phyloP scores from a whole-genome alignment of 805 yeast genomes.

The Yamadazyma kitorensis region DNA sequence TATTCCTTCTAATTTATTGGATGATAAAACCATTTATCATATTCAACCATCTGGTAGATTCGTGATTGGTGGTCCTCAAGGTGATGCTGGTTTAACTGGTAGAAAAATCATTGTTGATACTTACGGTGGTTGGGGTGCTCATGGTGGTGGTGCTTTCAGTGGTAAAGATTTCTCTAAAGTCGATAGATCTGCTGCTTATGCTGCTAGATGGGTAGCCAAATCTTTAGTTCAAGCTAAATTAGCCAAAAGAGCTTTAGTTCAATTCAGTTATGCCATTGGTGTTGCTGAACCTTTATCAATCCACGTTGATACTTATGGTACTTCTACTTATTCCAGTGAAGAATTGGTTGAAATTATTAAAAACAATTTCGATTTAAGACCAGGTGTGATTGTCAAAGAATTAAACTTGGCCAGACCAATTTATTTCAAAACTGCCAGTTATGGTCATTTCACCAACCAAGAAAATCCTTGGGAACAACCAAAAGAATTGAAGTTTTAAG shows the following conservation, averaged over 20 bases:
- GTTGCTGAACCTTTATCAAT: slow-evolving; percentile 99
- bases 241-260: slow-evolving; percentile 96
- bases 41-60: slow-evolving; percentile 99
- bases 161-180: slow-evolving; percentile 99
- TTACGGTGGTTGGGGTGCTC: slow-evolving; percentile 99
- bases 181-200: slow-evolving; percentile 99
- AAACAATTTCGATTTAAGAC: slow-evolving; percentile 97
- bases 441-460: slow-evolving; percentile 99
- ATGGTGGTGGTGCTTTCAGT: slow-evolving; percentile 99
- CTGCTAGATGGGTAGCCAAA: slow-evolving; percentile 99
- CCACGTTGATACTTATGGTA: slow-evolving; percentile 97
- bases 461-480: slow-evolving; percentile 98
- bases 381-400: slow-evolving; percentile 97
- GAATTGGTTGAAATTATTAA: slow-evolving; percentile 89
- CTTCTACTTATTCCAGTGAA: slow-evolving; percentile 83
- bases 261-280: slow-evolving; percentile 99
- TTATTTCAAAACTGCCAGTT: slow-evolving; percentile 97
- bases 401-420: slow-evolving; percentile 98
- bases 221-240: slow-evolving; percentile 92
- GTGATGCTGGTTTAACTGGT: slow-evolving; percentile 99
- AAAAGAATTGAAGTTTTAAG: slow-evolving; percentile 65
- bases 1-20: slow-evolving; percentile 85
- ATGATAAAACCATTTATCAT: slow-evolving; percentile 94
- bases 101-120: slow-evolving; percentile 99
- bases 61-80: slow-evolving; percentile 99